Evolutionary conservation across 352 stramenopile genomes (phyloP).

Genomic region (Phytopythium helicoides): DNA sequence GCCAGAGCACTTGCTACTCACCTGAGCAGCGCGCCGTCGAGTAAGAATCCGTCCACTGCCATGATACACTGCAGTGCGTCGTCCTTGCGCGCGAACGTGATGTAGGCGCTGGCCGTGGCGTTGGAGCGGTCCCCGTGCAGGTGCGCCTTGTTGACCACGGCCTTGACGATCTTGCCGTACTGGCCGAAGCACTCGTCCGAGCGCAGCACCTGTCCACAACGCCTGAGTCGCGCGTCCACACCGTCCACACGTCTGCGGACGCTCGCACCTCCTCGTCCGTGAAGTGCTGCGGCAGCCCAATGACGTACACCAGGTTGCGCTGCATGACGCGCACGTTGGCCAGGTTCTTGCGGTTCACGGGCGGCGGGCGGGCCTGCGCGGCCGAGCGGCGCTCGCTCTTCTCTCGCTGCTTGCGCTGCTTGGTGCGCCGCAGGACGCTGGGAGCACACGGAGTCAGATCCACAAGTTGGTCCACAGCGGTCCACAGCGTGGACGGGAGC

Average conservation of each 20-base stretch:
- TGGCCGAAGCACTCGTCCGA: slow-evolving; percentile 91
- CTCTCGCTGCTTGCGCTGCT: slow-evolving; percentile 84
- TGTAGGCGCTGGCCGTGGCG: slow-evolving; percentile 89
- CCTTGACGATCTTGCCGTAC: slow-evolving; percentile 93
- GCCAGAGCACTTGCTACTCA: slow-evolving; percentile 25
- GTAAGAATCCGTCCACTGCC: slow-evolving; percentile 89
- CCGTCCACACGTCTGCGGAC: not conserved
- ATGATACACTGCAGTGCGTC: slow-evolving; percentile 91
- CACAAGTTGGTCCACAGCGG: too few relatives aligned
- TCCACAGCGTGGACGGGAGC: too few relatives aligned
- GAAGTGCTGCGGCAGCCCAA: slow-evolving; percentile 86
- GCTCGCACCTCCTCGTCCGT: slow-evolving; percentile 74
- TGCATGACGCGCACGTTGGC: slow-evolving; percentile 92
- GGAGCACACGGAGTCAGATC: not conserved
- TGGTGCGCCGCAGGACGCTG: slow-evolving; percentile 73
- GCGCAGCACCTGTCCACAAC: slow-evolving; percentile 54
- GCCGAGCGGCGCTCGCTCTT: slow-evolving; percentile 71
- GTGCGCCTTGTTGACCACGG: slow-evolving; percentile 89
- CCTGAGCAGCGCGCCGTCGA: slow-evolving; percentile 79
- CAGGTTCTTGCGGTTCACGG: slow-evolving; percentile 77
- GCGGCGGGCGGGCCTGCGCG: slow-evolving; percentile 32
- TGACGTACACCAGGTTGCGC: slow-evolving; percentile 94
- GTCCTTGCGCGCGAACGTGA: slow-evolving; percentile 91
- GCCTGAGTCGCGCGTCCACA: not conserved
- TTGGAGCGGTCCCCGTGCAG: slow-evolving; percentile 66